Evolutionary conservation across 2,329 filamentous ascomycete species (phyloP).

Genomic region (Diaporthe longicolla): DNA sequence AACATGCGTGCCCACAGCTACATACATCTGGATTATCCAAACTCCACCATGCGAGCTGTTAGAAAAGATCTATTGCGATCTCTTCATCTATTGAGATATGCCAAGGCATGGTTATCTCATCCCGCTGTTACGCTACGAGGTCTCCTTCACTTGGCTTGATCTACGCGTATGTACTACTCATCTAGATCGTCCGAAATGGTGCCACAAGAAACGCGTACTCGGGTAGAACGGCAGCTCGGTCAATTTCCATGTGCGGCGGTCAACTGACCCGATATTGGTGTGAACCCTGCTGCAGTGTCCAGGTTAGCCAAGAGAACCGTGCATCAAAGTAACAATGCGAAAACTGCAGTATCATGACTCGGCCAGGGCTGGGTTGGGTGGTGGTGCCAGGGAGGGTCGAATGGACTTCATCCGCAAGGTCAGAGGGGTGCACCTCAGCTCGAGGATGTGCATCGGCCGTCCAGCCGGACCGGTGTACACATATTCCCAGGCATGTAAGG

Average conservation of each 20-base stretch:
- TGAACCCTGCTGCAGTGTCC: background rate
- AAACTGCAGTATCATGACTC: conserved; percentile 30
- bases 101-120: background rate
- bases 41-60: no score
- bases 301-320: conserved; percentile 27
- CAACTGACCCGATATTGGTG: background rate
- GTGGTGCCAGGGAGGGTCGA: background rate
- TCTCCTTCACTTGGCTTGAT: background rate
- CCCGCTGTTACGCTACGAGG: background rate
- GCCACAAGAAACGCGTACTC: background rate
- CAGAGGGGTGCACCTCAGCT: conserved; percentile 20
- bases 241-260: background rate
- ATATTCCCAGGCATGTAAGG: background rate
- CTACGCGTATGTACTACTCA: background rate
- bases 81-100: no score
- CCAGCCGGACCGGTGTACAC: background rate
- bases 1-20: no score
- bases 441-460: background rate
- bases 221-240: background rate
- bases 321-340: conserved; percentile 29
- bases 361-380: conserved; percentile 5
- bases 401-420: conserved; percentile 32
- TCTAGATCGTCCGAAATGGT: no score
- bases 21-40: no score
- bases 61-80: no score